phyloP scores from a whole-genome alignment of 2,329 filamentous ascomycete genomes.

The Talaromyces piceae region DNA sequence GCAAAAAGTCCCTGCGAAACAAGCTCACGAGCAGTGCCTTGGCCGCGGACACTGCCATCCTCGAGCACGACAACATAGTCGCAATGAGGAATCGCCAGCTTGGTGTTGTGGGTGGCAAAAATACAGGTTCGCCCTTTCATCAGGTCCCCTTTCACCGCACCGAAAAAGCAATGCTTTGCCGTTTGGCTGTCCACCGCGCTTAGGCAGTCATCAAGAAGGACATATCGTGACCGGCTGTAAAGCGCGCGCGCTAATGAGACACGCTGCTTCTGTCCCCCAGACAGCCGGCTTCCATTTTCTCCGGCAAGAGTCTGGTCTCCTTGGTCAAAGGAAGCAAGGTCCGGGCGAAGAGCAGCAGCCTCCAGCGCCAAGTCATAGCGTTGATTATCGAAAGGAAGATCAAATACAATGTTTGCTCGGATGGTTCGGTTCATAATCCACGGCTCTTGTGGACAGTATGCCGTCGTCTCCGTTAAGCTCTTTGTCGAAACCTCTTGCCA shows the following conservation, averaged over 20 bases:
- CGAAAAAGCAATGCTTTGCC: background rate
- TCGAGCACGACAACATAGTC: conserved; percentile 1
- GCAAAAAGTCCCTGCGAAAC: background rate
- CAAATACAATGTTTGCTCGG: conserved; percentile 2
- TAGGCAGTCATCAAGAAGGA: conserved; percentile 5
- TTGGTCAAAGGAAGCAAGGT: background rate
- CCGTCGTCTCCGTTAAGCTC: background rate
- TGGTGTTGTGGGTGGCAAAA: background rate
- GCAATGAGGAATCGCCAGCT: background rate
- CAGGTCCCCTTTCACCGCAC: background rate
- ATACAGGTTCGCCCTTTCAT: conserved; percentile 3
- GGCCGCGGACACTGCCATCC: background rate
- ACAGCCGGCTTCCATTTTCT: conserved; percentile 48
- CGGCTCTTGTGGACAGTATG: conserved; percentile 5
- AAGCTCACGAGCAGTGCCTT: background rate
- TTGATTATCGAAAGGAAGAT: background rate
- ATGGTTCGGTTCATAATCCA: conserved; percentile 4
- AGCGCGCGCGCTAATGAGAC: conserved; percentile 89
- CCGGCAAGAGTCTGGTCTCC: background rate
- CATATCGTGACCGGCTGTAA: background rate
- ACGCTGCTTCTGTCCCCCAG: conserved; percentile 92
- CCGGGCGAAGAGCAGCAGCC: background rate
- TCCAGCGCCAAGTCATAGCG: background rate
- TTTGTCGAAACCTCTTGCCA: background rate
- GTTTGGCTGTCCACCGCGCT: conserved; percentile 4